phyloP scores from a whole-genome alignment of 192 early-diverging fungal species.

The Rhizoclosmatium globosum region DNA sequence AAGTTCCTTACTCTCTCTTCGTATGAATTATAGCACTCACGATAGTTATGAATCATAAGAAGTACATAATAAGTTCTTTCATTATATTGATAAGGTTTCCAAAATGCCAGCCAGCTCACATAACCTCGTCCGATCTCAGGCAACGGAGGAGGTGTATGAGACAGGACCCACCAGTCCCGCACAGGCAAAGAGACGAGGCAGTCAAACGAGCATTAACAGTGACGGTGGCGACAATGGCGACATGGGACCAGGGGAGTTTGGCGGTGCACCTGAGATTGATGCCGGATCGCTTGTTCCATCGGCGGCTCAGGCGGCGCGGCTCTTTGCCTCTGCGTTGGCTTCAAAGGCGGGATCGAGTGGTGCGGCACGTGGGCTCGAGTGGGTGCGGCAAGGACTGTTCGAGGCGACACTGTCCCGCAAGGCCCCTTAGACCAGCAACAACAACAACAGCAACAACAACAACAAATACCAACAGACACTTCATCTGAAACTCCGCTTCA shows the following conservation, averaged over 20 bases:
- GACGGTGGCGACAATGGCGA: not conserved
- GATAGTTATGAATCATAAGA: too few relatives aligned
- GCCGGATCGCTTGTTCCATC: not conserved
- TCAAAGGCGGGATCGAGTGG: not conserved
- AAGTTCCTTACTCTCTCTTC: too few relatives aligned
- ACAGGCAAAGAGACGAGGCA: not conserved
- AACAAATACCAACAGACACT: not conserved
- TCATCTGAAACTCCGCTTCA: slow-evolving; percentile 19
- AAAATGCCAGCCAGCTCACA: too few relatives aligned
- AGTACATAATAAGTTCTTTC: too few relatives aligned
- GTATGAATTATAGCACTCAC: too few relatives aligned
- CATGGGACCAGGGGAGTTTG: not conserved
- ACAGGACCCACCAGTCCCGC: not conserved
- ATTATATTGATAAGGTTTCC: too few relatives aligned
- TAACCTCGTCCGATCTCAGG: not conserved
- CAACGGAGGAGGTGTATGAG: not conserved
- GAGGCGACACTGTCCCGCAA: not conserved
- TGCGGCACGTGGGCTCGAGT: not conserved
- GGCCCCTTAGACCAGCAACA: not conserved
- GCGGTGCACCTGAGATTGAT: not conserved
- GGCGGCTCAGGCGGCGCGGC: not conserved
- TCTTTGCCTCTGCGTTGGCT: not conserved
- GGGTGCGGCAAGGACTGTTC: not conserved
- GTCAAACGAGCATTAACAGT: not conserved
- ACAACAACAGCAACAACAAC: not conserved